phyloP scores from a whole-genome alignment of 768 basidiomycete species.

The Tephrocybe sp. region DNA sequence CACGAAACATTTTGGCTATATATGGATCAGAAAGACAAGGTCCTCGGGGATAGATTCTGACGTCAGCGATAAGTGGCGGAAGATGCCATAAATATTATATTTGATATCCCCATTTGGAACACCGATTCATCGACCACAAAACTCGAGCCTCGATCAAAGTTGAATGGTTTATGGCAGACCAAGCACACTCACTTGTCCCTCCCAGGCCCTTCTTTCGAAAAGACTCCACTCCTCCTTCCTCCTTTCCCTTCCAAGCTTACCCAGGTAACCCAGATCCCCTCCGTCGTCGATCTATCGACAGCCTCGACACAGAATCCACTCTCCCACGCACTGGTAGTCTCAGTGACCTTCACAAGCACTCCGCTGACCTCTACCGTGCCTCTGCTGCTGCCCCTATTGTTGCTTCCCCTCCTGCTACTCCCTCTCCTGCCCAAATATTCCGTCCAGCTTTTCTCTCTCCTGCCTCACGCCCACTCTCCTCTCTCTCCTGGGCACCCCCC shows the following conservation, averaged over 20 bases:
- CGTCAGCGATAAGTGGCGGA: too few species aligned
- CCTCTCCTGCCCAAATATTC: constrained; percentile 52
- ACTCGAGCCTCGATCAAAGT: too few species aligned
- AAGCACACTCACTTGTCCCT: too few species aligned
- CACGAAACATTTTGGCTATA: background rate
- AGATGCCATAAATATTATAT: too few species aligned
- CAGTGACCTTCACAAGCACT: constrained; percentile 34
- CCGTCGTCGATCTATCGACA: constrained; percentile 43
- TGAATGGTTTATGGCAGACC: too few species aligned
- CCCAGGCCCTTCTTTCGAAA: too few species aligned
- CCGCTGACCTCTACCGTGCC: constrained; percentile 45
- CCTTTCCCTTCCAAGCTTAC: constrained; percentile 59
- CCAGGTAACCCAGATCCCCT: constrained; percentile 66
- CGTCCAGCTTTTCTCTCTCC: constrained; percentile 71
- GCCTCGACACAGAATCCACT: constrained; percentile 22
- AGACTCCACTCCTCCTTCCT: constrained; percentile 25
- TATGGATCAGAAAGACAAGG: background rate
- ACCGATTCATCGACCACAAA: too few species aligned
- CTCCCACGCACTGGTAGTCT: constrained; percentile 20
- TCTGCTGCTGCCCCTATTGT: constrained; percentile 42
- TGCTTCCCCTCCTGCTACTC: constrained; percentile 33
- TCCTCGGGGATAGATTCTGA: too few species aligned
- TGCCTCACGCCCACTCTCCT: constrained; percentile 59
- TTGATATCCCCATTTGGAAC: too few species aligned
- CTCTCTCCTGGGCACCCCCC: constrained; percentile 51